Conservation (phyloP, 352 stramenopile genomes). For the Phytophthora palmivora region DNA sequence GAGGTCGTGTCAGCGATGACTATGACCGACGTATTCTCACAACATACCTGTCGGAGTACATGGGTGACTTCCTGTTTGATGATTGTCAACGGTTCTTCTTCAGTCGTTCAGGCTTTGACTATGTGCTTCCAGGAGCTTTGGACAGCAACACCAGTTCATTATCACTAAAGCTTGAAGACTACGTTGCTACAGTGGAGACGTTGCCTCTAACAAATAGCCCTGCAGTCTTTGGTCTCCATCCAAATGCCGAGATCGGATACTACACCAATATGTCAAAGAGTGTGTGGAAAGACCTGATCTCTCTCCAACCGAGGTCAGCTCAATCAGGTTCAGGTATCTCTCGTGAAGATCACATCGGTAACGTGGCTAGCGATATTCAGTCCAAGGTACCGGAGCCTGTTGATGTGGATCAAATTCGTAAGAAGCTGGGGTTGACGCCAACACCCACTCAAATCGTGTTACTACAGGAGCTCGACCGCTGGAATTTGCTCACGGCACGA, state of each 20-base stretch:
- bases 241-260: constrained; percentile 97
- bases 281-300: constrained; percentile 94
- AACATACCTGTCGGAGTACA: constrained; percentile 95
- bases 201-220: constrained; percentile 94
- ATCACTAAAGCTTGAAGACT: constrained; percentile 70
- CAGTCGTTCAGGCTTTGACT: constrained; percentile 93
- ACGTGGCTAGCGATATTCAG: constrained; percentile 91
- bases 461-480: constrained; percentile 95
- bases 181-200: constrained; percentile 86
- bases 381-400: constrained; percentile 91
- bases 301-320: constrained; percentile 89
- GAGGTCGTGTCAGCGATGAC: constrained; percentile 95
- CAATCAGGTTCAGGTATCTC: constrained; percentile 80
- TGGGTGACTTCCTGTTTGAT: constrained; percentile 97
- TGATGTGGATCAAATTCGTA: constrained; percentile 89
- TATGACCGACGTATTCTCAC: constrained; percentile 96
- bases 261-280: constrained; percentile 95
- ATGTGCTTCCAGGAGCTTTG: constrained; percentile 73
- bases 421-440: constrained; percentile 72
- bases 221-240: constrained; percentile 95
- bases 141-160: constrained; percentile 19
- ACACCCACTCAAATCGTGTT: constrained; percentile 93
- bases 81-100: constrained; percentile 95
- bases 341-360: constrained; percentile 94
- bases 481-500: constrained; percentile 90